Conservation (phyloP, 2,329 filamentous ascomycete genomes). For the Cladosporium sp. region DNA sequence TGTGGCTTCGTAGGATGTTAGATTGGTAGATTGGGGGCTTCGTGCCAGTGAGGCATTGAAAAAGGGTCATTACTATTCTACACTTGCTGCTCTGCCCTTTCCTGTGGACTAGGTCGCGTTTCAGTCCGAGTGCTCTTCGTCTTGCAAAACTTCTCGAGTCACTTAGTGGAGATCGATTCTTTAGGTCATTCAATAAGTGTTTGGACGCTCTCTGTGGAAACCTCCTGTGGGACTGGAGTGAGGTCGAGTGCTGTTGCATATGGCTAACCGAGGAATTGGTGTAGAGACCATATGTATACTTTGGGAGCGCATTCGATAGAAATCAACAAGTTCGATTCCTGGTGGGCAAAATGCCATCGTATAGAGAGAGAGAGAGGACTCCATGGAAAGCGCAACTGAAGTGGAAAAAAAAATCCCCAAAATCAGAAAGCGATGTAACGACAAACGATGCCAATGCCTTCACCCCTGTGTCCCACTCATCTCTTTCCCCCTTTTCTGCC, state of each 20-base stretch:
- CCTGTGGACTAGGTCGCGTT: no score
- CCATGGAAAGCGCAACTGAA: no score
- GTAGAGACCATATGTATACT: not conserved
- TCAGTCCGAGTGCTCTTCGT: no score
- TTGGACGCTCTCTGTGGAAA: not conserved
- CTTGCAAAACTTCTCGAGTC: no score
- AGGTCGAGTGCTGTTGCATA: not conserved
- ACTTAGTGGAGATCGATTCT: no score
- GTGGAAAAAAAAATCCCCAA: not conserved
- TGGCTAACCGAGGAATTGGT: not conserved
- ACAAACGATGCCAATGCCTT: not conserved
- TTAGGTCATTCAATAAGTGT: no score
- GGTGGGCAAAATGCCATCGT: not conserved
- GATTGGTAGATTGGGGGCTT: not conserved
- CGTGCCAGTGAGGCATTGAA: no score
- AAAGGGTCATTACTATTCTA: no score
- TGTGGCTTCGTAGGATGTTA: not conserved
- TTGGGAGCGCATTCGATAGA: not conserved
- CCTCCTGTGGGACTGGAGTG: not conserved
- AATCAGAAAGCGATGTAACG: not conserved
- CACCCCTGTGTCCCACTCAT: no score
- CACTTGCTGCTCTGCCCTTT: no score
- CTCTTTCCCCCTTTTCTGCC: no score
- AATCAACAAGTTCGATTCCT: not conserved
- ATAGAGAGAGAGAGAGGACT: no score